Conservation (phyloP, 2,329 filamentous ascomycete species). For the Colletotrichum sansevieriae region DNA sequence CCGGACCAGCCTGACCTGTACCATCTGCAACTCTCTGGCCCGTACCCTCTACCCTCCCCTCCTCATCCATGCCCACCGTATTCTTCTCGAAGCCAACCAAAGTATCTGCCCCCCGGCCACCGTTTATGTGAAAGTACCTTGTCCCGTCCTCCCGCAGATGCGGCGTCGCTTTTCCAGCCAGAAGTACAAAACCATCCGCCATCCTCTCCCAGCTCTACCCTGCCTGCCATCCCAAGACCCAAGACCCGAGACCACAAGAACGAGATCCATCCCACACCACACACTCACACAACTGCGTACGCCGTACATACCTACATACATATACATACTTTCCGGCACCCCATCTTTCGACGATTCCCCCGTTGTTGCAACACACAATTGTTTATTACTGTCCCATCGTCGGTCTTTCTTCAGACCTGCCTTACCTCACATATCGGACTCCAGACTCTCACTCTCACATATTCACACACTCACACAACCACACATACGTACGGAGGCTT, state of each 20-base stretch:
- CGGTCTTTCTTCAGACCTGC: slow-evolving; percentile 20
- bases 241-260: slow-evolving; percentile 23
- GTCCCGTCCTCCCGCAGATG: slow-evolving; percentile 35
- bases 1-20: slow-evolving; percentile 38
- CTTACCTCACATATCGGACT: slow-evolving; percentile 14
- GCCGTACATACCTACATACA: slow-evolving; percentile 38
- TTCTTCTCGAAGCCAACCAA: slow-evolving; percentile 42
- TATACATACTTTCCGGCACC: slow-evolving; percentile 40
- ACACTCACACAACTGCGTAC: slow-evolving; percentile 29
- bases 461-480: background rate
- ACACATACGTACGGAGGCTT: slow-evolving; percentile 32
- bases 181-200: slow-evolving; percentile 39
- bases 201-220: slow-evolving; percentile 39
- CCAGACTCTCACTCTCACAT: slow-evolving; percentile 9
- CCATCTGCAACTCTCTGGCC: slow-evolving; percentile 22
- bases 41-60: slow-evolving; percentile 8
- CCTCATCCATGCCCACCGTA: slow-evolving; percentile 40
- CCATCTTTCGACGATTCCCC: slow-evolving; percentile 36
- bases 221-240: slow-evolving; percentile 28
- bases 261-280: slow-evolving; percentile 38
- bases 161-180: slow-evolving; percentile 34
- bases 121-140: slow-evolving; percentile 39
- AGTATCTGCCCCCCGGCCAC: slow-evolving; percentile 38
- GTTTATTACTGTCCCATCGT: slow-evolving; percentile 43
- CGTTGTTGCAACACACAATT: slow-evolving; percentile 40